Evolutionary conservation across 2,329 filamentous ascomycete genomes (phyloP).

Genomic region (Exserohilum rostratum): DNA sequence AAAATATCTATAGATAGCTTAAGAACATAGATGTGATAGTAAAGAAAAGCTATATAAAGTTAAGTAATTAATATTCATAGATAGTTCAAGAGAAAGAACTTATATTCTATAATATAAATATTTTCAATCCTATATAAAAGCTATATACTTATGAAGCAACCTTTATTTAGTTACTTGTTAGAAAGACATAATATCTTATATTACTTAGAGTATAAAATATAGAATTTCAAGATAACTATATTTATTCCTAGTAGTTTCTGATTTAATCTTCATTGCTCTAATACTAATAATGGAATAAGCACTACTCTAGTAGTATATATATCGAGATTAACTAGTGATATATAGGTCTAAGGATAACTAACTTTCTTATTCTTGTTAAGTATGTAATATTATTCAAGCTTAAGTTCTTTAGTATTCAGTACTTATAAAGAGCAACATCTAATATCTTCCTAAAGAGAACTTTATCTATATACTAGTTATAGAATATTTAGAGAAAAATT

Average conservation of each 20-base stretch:
- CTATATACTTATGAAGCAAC: constrained; percentile 6
- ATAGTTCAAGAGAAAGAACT: not conserved
- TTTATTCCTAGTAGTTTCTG: too few species aligned
- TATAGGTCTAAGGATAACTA: not conserved
- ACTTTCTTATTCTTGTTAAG: too few species aligned
- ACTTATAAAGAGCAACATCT: too few species aligned
- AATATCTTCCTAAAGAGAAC: too few species aligned
- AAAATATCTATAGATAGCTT: not conserved
- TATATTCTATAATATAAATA: not conserved
- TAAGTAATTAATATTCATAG: not conserved
- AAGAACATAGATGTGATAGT: not conserved
- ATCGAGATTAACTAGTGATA: not conserved
- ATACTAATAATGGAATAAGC: too few species aligned
- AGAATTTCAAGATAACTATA: too few species aligned
- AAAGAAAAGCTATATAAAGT: not conserved
- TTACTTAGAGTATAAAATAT: not conserved
- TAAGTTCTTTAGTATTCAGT: too few species aligned
- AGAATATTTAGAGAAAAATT: too few species aligned
- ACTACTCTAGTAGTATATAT: too few species aligned
- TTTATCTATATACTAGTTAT: too few species aligned
- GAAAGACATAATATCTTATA: not conserved
- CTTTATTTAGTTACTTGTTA: constrained; percentile 7
- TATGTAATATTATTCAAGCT: too few species aligned
- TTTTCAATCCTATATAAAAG: constrained; percentile 4
- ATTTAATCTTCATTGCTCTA: too few species aligned